These are phyloP conservation scores for Paramyrothecium roridum DNA, from an alignment of 2,329 filamentous ascomycete genomes.

Conservation along the genomic window DNA sequence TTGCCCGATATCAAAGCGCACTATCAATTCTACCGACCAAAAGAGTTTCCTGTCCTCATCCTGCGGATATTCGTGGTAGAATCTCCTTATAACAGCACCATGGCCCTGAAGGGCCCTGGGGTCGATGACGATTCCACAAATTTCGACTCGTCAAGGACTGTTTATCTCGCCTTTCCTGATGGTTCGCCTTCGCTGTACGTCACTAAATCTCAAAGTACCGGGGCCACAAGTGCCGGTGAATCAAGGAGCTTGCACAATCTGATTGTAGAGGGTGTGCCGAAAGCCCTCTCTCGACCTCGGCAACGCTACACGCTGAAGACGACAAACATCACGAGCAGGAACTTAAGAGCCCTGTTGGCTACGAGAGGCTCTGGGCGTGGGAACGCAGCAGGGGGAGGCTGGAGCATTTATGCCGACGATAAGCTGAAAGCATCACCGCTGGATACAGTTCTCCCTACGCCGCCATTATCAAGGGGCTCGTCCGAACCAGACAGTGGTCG, in stretches of 20 bases:
- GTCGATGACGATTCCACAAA: slow-evolving; percentile 33
- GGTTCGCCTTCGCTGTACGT: slow-evolving; percentile 73
- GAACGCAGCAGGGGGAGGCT: slow-evolving; percentile 73
- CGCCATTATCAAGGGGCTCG: slow-evolving; percentile 36
- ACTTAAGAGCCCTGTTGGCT: slow-evolving; percentile 66
- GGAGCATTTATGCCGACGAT: slow-evolving; percentile 74
- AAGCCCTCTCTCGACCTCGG: slow-evolving; percentile 73
- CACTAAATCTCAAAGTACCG: slow-evolving; percentile 46
- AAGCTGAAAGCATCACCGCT: slow-evolving; percentile 51
- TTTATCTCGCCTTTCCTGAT: slow-evolving; percentile 81
- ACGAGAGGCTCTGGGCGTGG: slow-evolving; percentile 66
- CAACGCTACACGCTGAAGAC: slow-evolving; percentile 67
- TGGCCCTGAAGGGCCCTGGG: slow-evolving; percentile 36
- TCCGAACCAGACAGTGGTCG: slow-evolving; percentile 20
- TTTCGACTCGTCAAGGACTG: slow-evolving; percentile 65
- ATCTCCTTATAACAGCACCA: slow-evolving; percentile 70
- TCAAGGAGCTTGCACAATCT: slow-evolving; percentile 64
- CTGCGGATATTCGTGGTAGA: slow-evolving; percentile 78
- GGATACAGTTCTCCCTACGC: slow-evolving; percentile 45
- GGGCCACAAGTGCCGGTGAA: slow-evolving; percentile 43
- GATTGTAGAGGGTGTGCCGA: slow-evolving; percentile 76
- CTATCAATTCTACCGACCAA: slow-evolving; percentile 74
- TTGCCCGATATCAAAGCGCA: slow-evolving; percentile 80
- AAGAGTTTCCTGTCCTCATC: slow-evolving; percentile 65
- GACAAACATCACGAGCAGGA: slow-evolving; percentile 68